Base-by-base conservation (phyloP, 2,329 filamentous ascomycete genomes). In the Fusarium incarnatum region DNA sequence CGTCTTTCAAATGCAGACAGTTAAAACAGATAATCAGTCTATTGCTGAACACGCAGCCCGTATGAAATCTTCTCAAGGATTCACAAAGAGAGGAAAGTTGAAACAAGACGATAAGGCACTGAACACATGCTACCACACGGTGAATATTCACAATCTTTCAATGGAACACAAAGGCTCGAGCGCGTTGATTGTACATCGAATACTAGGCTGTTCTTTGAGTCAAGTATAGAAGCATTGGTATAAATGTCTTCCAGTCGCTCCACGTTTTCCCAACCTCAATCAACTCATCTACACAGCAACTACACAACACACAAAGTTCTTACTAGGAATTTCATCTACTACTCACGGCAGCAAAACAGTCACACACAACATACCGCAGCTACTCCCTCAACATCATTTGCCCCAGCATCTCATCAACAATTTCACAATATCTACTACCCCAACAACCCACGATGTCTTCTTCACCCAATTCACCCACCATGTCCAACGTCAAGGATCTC, bases 81-180 rank as follows among this genome's bases (percentile, higher is more conserved):
- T 16, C 9, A 18, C 16, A 34, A 34, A 18, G 16, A 18, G 16
- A 34, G 2, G 5, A 6, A 18, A 34, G 9, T 18, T 34, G 8
- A 34, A 18, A 34, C 3, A 18, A 18, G 16, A 2, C 32, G 18
- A 4, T 11, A 11, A 37, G 10, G 34, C 12, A 37, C 0, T 37
- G 34, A 37, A 37, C 10, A 37, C 11, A 2, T n/a, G 12, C 34
- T 37, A 12, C 18, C 10, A 3, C n/a, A 3, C 10, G 10, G 18
- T 4, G 0, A 12, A 12, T 3, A 1, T 37, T n/a, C 11, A n/a
- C 10, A 7, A 12, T 7, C 7, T 11, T 37, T 2, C 18, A 37
- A 37, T n/a, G 0, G 18, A n/a, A n/a, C 18, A n/a, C 10, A n/a
- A n/a, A 10, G 34, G 10, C 10, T 37, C 4, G 18, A 12, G 18